phyloP scores from a whole-genome alignment of 2,329 filamentous ascomycete genomes.

The Cladobotryum protrusum region DNA sequence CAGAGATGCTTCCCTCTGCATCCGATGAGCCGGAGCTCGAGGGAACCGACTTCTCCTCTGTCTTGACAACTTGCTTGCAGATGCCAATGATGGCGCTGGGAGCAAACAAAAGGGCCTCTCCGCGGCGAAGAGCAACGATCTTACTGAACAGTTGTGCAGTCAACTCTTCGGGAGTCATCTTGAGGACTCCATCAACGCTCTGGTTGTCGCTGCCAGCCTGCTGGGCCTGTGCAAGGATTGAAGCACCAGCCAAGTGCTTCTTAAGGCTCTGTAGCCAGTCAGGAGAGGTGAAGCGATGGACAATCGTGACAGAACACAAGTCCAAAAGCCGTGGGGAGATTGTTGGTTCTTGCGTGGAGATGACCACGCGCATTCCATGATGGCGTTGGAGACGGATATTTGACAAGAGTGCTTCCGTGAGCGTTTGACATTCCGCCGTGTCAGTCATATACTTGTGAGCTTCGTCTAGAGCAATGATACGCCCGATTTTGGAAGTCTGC shows the following conservation, averaged over 20 bases:
- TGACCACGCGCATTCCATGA: conserved; percentile 57
- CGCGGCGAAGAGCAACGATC: conserved; percentile 37
- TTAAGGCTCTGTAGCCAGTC: conserved; percentile 48
- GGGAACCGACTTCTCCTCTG: background rate
- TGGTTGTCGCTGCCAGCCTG: background rate
- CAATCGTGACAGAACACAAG: conserved; percentile 63
- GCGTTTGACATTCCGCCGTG: conserved; percentile 44
- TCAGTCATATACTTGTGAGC: conserved; percentile 69
- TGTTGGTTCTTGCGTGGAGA: conserved; percentile 73
- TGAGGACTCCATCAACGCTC: background rate
- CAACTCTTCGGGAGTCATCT: background rate
- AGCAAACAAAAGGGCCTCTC: conserved; percentile 42
- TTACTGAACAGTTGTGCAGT: conserved; percentile 30
- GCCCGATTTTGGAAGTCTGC: conserved; percentile 38
- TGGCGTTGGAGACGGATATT: conserved; percentile 68
- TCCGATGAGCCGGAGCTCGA: background rate
- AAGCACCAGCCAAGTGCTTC: conserved; percentile 38
- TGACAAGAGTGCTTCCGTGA: conserved; percentile 57
- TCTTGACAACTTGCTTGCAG: background rate
- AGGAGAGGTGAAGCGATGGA: conserved; percentile 65
- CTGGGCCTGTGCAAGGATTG: background rate
- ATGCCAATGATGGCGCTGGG: conserved; percentile 34
- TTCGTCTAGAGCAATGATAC: conserved; percentile 66
- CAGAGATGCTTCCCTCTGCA: too few relatives aligned
- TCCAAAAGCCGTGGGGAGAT: conserved; percentile 63